Conservation (phyloP, 306 rosid species). For the Rosa persica region DNA sequence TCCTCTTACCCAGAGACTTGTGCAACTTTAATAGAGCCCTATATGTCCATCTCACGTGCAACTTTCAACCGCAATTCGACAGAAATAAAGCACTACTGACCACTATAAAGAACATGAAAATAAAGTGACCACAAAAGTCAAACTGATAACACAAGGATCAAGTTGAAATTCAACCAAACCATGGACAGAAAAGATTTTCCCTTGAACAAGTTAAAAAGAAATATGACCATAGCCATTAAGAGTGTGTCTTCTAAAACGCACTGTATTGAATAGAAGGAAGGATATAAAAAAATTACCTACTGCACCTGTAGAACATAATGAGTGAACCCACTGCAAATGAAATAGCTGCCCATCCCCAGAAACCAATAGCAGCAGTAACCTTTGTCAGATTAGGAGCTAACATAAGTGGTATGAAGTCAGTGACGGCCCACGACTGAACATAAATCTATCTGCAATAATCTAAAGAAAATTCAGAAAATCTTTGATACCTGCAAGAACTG, state of each 20-base stretch:
- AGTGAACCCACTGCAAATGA: conserved; percentile 55
- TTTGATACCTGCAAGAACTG: conserved; percentile 71
- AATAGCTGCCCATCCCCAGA: conserved; percentile 84
- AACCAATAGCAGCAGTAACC: conserved; percentile 83
- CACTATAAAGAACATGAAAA: background rate
- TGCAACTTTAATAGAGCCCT: background rate
- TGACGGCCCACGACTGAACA: conserved; percentile 17
- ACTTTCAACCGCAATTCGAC: background rate
- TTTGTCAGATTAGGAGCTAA: conserved; percentile 73
- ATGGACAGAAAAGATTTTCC: background rate
- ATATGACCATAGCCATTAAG: background rate
- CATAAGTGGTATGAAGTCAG: conserved; percentile 36
- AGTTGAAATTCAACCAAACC: background rate
- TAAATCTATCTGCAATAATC: conserved; percentile 11
- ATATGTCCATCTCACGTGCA: background rate
- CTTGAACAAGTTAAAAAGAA: background rate
- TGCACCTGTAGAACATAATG: conserved; percentile 80
- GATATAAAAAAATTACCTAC: conserved; percentile 51
- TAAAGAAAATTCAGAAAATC: conserved; percentile 22
- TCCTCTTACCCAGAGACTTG: background rate
- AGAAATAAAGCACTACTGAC: background rate
- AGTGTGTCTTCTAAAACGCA: background rate
- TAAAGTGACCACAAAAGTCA: background rate
- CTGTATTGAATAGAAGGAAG: background rate
- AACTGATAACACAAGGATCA: background rate